phyloP scores from a whole-genome alignment of 2,329 filamentous ascomycete genomes.

The Colletotrichum scovillei region DNA sequence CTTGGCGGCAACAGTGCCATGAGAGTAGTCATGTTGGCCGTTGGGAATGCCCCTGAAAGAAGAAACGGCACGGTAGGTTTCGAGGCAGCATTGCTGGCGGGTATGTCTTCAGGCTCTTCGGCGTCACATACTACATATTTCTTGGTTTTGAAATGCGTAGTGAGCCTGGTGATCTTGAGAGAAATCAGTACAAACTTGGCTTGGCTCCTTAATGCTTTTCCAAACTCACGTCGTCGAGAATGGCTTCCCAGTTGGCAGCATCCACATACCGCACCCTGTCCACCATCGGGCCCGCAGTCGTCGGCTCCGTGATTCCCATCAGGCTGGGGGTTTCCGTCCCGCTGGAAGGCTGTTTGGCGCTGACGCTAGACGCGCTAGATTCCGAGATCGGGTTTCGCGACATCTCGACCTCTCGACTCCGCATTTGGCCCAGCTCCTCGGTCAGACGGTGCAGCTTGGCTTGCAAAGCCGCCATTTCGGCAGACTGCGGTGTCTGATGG shows the following conservation, averaged over 20 bases:
- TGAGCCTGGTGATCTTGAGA: slow-evolving; percentile 38
- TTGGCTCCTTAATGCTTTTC: slow-evolving; percentile 7
- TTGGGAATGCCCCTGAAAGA: slow-evolving; percentile 40
- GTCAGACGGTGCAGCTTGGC: neutral
- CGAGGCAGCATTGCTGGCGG: slow-evolving; percentile 32
- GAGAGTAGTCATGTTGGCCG: slow-evolving; percentile 36
- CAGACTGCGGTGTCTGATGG: slow-evolving; percentile 1
- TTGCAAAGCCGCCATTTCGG: slow-evolving; percentile 1
- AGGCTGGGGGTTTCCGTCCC: neutral
- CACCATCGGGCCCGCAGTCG: slow-evolving; percentile 37
- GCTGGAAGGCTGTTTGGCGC: neutral
- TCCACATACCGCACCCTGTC: slow-evolving; percentile 43
- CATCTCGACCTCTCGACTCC: neutral
- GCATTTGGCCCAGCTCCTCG: neutral
- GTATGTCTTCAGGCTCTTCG: slow-evolving; percentile 33
- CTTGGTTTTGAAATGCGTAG: slow-evolving; percentile 38
- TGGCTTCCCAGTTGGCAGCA: slow-evolving; percentile 45
- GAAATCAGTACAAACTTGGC: slow-evolving; percentile 1
- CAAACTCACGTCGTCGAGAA: slow-evolving; percentile 42
- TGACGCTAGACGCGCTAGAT: slow-evolving; percentile 13
- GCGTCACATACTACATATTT: slow-evolving; percentile 31
- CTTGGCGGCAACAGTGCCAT: slow-evolving; percentile 40
- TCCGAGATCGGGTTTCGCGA: slow-evolving; percentile 6
- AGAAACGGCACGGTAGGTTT: slow-evolving; percentile 38
- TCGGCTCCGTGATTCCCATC: slow-evolving; percentile 15